phyloP scores from a whole-genome alignment of 371 early-diverging fungal species.

The Mucor circinelloides region DNA sequence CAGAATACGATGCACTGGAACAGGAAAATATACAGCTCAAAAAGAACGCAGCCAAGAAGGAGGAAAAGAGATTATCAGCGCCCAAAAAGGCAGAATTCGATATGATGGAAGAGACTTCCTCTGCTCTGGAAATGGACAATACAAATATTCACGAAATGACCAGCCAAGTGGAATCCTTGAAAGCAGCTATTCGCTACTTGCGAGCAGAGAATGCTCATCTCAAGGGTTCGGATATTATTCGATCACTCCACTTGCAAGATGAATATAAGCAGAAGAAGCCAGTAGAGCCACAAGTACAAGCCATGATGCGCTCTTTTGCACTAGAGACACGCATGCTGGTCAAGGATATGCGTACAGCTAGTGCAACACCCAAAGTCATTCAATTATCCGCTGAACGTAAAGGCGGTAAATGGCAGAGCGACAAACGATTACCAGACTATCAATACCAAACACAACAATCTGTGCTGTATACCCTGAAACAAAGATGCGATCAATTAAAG shows the following conservation, averaged over 20 bases:
- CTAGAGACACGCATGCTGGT: slow-evolving; percentile 39
- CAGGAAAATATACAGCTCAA: slow-evolving; percentile 66
- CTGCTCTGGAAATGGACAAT: slow-evolving; percentile 10
- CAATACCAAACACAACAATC: slow-evolving; percentile 76
- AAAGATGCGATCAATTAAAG: slow-evolving; percentile 59
- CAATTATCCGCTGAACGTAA: slow-evolving; percentile 20
- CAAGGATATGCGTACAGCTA: slow-evolving; percentile 52
- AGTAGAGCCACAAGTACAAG: slow-evolving; percentile 42
- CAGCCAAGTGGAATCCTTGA: slow-evolving; percentile 63
- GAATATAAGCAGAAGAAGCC: slow-evolving; percentile 8
- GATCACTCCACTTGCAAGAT: slow-evolving; percentile 37
- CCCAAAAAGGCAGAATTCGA: slow-evolving; percentile 31
- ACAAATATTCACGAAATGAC: slow-evolving; percentile 22
- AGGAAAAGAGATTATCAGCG: slow-evolving; percentile 41
- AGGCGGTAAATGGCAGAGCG: slow-evolving; percentile 62
- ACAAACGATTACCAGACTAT: slow-evolving; percentile 61
- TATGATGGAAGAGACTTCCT: slow-evolving; percentile 6
- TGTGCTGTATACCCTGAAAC: slow-evolving; percentile 62
- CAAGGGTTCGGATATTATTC: slow-evolving; percentile 58
- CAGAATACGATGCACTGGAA: slow-evolving; percentile 70
- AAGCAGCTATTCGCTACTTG: slow-evolving; percentile 73
- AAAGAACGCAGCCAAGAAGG: slow-evolving; percentile 47
- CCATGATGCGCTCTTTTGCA: slow-evolving; percentile 39
- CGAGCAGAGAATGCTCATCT: slow-evolving; percentile 82
- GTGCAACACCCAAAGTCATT: slow-evolving; percentile 61